Conservation (phyloP, 371 early-diverging fungal genomes). For the Umbelopsis sp. region DNA sequence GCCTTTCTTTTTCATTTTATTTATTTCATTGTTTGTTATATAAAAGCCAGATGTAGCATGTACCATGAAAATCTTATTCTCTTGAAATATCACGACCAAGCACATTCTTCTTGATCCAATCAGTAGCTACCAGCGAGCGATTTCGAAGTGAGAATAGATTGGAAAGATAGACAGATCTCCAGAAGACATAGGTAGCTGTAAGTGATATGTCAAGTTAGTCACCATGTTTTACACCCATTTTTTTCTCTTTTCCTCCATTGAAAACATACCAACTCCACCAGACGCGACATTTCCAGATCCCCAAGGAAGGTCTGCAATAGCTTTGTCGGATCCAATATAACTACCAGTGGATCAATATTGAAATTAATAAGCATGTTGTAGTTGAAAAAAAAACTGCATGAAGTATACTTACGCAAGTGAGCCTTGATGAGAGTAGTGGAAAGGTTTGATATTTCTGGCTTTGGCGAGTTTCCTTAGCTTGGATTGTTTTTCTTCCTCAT, state of each 20-base stretch:
- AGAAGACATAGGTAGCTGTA: conserved; percentile 64
- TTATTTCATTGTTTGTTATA: neutral
- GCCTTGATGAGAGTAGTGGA: conserved; percentile 83
- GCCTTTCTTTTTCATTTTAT: no score
- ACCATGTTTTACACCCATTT: neutral
- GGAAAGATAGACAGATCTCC: conserved; percentile 74
- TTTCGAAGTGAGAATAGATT: conserved; percentile 85
- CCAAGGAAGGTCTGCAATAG: conserved; percentile 87
- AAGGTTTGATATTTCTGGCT: conserved; percentile 63
- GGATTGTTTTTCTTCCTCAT: conserved; percentile 41
- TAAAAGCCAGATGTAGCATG: neutral
- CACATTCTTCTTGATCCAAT: conserved; percentile 86
- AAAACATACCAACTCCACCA: conserved; percentile 61
- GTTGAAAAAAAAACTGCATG: neutral
- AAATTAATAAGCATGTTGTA: neutral
- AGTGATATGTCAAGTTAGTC: conserved; percentile 2
- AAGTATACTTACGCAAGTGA: conserved; percentile 71
- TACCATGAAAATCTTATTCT: conserved; percentile 58
- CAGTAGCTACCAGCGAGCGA: conserved; percentile 77
- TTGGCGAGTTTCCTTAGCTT: conserved; percentile 40
- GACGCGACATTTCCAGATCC: conserved; percentile 71
- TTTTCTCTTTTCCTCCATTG: neutral
- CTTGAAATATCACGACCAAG: conserved; percentile 91
- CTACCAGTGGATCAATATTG: conserved; percentile 23
- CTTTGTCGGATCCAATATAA: conserved; percentile 89